phyloP scores from a whole-genome alignment of 2,329 filamentous ascomycete species.

The Chaetomiaceae sp. region DNA sequence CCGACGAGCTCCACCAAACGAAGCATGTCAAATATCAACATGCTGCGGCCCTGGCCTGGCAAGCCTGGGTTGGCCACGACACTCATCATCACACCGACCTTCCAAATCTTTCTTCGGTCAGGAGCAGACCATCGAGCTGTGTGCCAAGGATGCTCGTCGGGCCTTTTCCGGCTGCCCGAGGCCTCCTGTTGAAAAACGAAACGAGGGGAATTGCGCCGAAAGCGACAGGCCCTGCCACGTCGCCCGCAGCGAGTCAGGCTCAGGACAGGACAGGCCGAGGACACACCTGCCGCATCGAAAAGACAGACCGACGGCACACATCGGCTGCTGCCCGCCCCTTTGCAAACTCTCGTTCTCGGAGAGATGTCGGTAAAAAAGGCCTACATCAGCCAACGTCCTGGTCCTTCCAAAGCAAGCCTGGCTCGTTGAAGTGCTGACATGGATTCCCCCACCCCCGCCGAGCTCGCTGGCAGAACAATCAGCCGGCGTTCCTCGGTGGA shows the following conservation, averaged over 20 bases:
- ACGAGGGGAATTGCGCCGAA: slow-evolving; percentile 4
- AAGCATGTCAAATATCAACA: slow-evolving; percentile 15
- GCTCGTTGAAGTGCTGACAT: no score
- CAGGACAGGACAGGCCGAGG: background rate
- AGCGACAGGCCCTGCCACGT: slow-evolving; percentile 16
- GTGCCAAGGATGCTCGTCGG: slow-evolving; percentile 8
- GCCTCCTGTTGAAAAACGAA: no score
- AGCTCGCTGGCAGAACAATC: background rate
- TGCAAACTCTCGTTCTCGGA: background rate
- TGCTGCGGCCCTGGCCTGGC: no score
- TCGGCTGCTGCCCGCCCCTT: slow-evolving; percentile 11
- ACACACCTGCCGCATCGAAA: slow-evolving; percentile 24
- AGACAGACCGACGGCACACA: slow-evolving; percentile 12
- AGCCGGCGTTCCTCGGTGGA: background rate
- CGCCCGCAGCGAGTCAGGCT: slow-evolving; percentile 16
- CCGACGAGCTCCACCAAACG: slow-evolving; percentile 19
- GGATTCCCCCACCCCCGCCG: slow-evolving; percentile 5
- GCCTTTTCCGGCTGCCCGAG: slow-evolving; percentile 2
- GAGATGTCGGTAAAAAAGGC: slow-evolving; percentile 7
- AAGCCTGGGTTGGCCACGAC: slow-evolving; percentile 3
- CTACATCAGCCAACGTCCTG: slow-evolving; percentile 1
- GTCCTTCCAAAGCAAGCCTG: slow-evolving; percentile 4
- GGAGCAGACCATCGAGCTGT: background rate
- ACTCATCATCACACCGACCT: background rate
- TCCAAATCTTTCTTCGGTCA: background rate